phyloP scores from a whole-genome alignment of 768 basidiomycete genomes.

The Grammothele lineata region DNA sequence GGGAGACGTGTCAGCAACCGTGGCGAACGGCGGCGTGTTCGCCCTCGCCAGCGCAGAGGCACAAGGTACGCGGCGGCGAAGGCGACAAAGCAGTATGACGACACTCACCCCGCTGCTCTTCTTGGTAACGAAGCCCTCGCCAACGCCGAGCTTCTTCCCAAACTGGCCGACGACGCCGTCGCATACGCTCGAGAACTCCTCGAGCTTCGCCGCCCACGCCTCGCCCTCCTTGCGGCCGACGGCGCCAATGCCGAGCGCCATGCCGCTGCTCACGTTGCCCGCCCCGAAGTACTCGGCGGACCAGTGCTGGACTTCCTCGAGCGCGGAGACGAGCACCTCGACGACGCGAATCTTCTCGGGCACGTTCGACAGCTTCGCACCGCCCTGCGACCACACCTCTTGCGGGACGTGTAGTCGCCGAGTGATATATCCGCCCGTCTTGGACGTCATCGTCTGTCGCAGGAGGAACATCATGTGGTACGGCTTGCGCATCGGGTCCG shows the following conservation, averaged over 20 bases:
- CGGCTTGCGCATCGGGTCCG: slow-evolving; percentile 74
- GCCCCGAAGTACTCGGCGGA: slow-evolving; percentile 76
- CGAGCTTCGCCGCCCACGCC: slow-evolving; percentile 70
- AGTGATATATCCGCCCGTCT: slow-evolving; percentile 85
- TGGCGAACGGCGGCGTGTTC: no score
- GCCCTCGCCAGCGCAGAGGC: no score
- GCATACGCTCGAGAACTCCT: slow-evolving; percentile 76
- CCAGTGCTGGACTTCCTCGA: slow-evolving; percentile 71
- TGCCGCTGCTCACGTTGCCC: slow-evolving; percentile 70
- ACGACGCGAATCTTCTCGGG: slow-evolving; percentile 86
- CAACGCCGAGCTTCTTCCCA: slow-evolving; percentile 84
- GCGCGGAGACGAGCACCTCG: slow-evolving; percentile 68
- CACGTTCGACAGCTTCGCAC: slow-evolving; percentile 77
- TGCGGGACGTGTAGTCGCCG: slow-evolving; percentile 82
- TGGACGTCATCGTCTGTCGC: slow-evolving; percentile 70
- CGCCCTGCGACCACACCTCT: slow-evolving; percentile 89
- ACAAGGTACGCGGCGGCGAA: not conserved
- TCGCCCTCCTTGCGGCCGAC: slow-evolving; percentile 77
- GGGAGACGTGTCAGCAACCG: not conserved
- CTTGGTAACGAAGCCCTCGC: slow-evolving; percentile 82
- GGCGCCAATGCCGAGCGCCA: slow-evolving; percentile 72
- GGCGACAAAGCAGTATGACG: not conserved
- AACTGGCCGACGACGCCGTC: slow-evolving; percentile 78
- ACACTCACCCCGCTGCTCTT: slow-evolving; percentile 59
- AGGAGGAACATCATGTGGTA: slow-evolving; percentile 89